These are phyloP conservation scores for Iris pallida DNA, from an alignment of 116 monocot species.

Conservation along the genomic window DNA sequence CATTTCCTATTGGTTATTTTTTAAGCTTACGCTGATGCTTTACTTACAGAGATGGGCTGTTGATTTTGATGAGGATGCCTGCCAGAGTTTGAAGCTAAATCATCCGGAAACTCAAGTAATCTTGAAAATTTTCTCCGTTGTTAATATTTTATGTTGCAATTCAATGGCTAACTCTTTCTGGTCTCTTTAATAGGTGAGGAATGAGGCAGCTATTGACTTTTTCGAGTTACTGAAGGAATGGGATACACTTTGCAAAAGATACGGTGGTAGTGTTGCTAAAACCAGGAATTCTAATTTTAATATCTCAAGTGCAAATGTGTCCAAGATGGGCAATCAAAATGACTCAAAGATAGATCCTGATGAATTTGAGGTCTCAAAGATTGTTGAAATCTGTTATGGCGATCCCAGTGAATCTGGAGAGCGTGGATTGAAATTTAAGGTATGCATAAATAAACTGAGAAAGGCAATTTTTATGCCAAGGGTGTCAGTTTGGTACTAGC, in stretches of 20 bases:
- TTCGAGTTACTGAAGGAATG: slow-evolving; percentile 70
- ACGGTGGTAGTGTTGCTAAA: slow-evolving; percentile 11
- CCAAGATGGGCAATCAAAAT: slow-evolving; percentile 20
- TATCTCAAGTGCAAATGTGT: slow-evolving; percentile 4
- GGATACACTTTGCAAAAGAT: slow-evolving; percentile 61
- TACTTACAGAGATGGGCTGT: slow-evolving; percentile 76
- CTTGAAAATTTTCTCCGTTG: slow-evolving; percentile 6
- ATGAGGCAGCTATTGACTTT: slow-evolving; percentile 76
- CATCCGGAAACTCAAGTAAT: slow-evolving; percentile 77
- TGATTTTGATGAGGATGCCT: slow-evolving; percentile 70
- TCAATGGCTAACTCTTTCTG: slow-evolving; percentile 1
- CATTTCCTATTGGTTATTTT: slow-evolving; percentile 3
- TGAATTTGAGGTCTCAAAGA: slow-evolving; percentile 65
- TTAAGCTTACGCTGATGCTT: background rate
- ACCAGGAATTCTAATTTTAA: slow-evolving; percentile 4
- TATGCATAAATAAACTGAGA: slow-evolving; percentile 9
- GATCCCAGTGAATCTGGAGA: slow-evolving; percentile 53
- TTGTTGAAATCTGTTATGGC: slow-evolving; percentile 82
- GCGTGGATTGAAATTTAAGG: slow-evolving; percentile 77
- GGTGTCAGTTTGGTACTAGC: no score
- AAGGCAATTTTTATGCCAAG: no score
- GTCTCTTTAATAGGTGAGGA: slow-evolving; percentile 58
- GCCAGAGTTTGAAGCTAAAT: slow-evolving; percentile 58
- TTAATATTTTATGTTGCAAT: slow-evolving; percentile 6
- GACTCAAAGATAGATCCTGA: slow-evolving; percentile 14